Conservation (phyloP, 768 basidiomycete genomes). For the Naganishia vaughanmartiniae region DNA sequence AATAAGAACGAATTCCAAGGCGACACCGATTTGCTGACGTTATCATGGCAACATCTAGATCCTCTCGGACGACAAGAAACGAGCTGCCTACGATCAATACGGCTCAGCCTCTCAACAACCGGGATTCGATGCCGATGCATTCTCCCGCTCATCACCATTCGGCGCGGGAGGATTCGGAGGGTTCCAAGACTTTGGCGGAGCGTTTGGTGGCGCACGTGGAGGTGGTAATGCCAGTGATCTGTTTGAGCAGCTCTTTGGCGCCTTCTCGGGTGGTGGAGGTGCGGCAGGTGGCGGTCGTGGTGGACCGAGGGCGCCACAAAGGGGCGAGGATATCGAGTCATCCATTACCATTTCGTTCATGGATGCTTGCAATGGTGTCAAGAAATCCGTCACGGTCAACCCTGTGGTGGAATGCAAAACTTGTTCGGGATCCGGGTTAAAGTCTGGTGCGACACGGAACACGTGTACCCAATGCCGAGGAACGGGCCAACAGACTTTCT, state of each 20-base stretch:
- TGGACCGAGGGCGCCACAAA: conserved; percentile 53
- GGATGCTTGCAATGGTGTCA: conserved; percentile 89
- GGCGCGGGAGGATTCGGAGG: conserved; percentile 68
- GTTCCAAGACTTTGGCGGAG: conserved; percentile 67
- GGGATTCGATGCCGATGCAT: conserved; percentile 89
- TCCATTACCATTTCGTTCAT: conserved; percentile 75
- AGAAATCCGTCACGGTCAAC: conserved; percentile 69
- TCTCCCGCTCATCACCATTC: conserved; percentile 59
- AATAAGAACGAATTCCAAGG: background rate
- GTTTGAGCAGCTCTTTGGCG: conserved; percentile 81
- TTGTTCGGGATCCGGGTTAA: conserved; percentile 83
- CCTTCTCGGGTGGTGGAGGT: conserved; percentile 53
- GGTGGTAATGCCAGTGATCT: conserved; percentile 58
- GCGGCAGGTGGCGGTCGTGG: conserved; percentile 53
- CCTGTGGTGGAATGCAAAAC: conserved; percentile 79
- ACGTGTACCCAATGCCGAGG: conserved; percentile 80
- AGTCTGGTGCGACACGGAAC: conserved; percentile 74
- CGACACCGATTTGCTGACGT: conserved; percentile 16
- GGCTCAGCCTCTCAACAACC: conserved; percentile 88
- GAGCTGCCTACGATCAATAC: conserved; percentile 84
- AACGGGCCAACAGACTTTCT: conserved; percentile 80
- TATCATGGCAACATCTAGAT: conserved; percentile 58
- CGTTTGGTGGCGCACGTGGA: conserved; percentile 44
- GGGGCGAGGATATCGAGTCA: conserved; percentile 80
- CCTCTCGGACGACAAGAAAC: conserved; percentile 90